Percentiles rank a stretch among this genome's conserved stretches.
Evolutionary conservation across 805 yeast species (phyloP).

Genomic region (Clavispora fructus): DNA sequence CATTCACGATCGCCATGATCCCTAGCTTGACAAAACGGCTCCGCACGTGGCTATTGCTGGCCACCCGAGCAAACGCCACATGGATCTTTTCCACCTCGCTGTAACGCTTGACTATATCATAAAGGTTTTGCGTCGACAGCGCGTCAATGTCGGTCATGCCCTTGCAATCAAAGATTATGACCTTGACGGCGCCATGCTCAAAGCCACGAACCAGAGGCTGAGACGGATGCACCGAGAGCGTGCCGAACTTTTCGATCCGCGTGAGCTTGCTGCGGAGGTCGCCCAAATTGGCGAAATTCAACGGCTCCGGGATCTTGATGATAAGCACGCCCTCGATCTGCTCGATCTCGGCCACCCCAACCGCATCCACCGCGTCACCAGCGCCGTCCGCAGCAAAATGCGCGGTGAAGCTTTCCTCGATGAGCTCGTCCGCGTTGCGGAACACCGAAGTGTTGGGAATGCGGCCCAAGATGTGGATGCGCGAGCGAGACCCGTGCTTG

Average conservation of each 20-base stretch:
- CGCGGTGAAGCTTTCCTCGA: slow-evolving; percentile 29
- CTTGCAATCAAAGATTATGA: slow-evolving; percentile 68
- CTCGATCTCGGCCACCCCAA: slow-evolving; percentile 27
- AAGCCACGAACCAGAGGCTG: slow-evolving; percentile 46
- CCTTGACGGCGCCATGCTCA: slow-evolving; percentile 37
- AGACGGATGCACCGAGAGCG: slow-evolving; percentile 72
- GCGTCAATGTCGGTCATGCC: slow-evolving; percentile 83
- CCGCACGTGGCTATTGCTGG: slow-evolving; percentile 43
- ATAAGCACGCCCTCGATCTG: slow-evolving; percentile 68
- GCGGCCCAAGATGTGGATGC: slow-evolving; percentile 43
- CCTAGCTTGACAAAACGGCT: slow-evolving; percentile 53
- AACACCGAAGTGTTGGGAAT: slow-evolving; percentile 46
- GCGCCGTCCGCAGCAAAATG: slow-evolving; percentile 16
- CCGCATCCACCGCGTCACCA: slow-evolving; percentile 17
- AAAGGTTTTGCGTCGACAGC: slow-evolving; percentile 68
- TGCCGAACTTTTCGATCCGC: slow-evolving; percentile 73
- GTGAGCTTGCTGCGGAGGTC: slow-evolving; percentile 63
- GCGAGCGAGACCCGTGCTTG: slow-evolving; percentile 36
- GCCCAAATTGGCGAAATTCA: slow-evolving; percentile 80
- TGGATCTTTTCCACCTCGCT: slow-evolving; percentile 43
- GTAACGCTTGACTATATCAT: slow-evolving; percentile 56
- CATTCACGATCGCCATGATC: slow-evolving; percentile 31
- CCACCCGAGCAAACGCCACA: slow-evolving; percentile 59
- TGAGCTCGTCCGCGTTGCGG: slow-evolving; percentile 64
- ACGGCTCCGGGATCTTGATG: slow-evolving; percentile 80